Evolutionary conservation across 73 alveolate genomes (phyloP), one percentile per base, ranked within the genome.

Genomic region (Breviolum minutum): DNA sequence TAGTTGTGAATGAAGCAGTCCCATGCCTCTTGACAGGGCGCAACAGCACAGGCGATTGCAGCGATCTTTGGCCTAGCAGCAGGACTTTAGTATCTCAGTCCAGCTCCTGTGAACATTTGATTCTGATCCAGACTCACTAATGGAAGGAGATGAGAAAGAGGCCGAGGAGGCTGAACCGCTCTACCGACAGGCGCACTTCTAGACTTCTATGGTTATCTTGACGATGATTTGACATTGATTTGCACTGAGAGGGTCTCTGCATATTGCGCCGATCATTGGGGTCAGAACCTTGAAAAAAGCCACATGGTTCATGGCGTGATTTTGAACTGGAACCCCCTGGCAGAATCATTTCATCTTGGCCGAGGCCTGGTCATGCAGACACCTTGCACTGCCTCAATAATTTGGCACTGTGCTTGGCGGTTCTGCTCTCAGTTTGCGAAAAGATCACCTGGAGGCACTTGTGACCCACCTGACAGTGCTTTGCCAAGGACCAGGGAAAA

Each of bases 351-450:
- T 29, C 13, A 29, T 73, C n/a, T 26, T 2, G 7, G 40, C 32
- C 63, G 63, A 90, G 96, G 96, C 74, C 60, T 12, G 74, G 80
- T 22, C 96, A 90, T 54, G 87, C 96, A 20, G 96, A 90, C 96
- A 90, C 96, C 62, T 22, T 90, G 87, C 96, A 90, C 87, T 90
- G 96, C 87, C 77, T 90, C 30, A 90, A 90, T 74, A 90, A 90
- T 63, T 64, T 90, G 63, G 96, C 96, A 26, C 87, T 90, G 62
- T 90, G 96, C 87, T 62, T 90, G 73, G 96, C 87, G 68, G 96
- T 69, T 63, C 66, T 64, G 17, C 48, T 30, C 95, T 63, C 54
- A 17, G 76, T 20, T 19, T 9, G 30, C 20, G 62, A 76, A 17
- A 11, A 71, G 1, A 5, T 13, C 19, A 7, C 81, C 1, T 71